Evolutionary conservation across 2,329 filamentous ascomycete species (phyloP).

Genomic region (Coniosporium tulheliwenetii): DNA sequence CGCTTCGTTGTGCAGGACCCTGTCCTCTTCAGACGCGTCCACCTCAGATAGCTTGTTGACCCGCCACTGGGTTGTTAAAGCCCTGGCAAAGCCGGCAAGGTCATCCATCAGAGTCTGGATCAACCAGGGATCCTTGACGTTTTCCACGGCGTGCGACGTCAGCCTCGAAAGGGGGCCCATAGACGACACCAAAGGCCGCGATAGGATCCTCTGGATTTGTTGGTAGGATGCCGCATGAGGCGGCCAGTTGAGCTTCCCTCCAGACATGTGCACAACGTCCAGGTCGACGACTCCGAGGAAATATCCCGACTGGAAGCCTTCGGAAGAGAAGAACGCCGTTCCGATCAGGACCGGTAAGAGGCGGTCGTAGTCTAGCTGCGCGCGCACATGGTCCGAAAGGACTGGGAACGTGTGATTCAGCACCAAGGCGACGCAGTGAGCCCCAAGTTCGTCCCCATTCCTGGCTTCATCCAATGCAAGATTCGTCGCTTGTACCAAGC

Average conservation of each 20-base stretch:
- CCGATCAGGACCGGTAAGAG: constrained; percentile 56
- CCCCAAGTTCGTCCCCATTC: constrained; percentile 32
- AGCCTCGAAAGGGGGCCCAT: constrained; percentile 54
- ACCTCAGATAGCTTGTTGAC: constrained; percentile 58
- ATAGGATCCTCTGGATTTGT: constrained; percentile 41
- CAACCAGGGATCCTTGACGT: constrained; percentile 34
- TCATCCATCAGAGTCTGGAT: constrained; percentile 43
- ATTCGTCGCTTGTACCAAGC: constrained; percentile 60
- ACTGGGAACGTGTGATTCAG: constrained; percentile 64
- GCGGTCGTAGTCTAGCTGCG: constrained; percentile 46
- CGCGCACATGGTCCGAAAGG: constrained; percentile 44
- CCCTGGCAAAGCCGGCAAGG: constrained; percentile 50
- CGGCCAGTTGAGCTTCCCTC: constrained; percentile 49
- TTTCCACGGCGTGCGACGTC: constrained; percentile 46
- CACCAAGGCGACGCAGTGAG: constrained; percentile 45
- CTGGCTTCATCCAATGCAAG: constrained; percentile 50
- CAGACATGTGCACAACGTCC: constrained; percentile 43
- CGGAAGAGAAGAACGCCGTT: constrained; percentile 50
- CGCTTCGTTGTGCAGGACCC: constrained; percentile 49
- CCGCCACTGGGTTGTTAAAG: constrained; percentile 56
- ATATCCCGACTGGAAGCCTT: constrained; percentile 62
- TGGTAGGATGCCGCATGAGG: constrained; percentile 42
- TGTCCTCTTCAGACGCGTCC: constrained; percentile 49
- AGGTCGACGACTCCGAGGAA: constrained; percentile 56
- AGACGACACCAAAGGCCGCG: constrained; percentile 45